These are phyloP conservation scores for Pyrrhoderma lamaoense DNA, from an alignment of 1,284 basidiomycete genomes.

Conservation along the genomic window DNA sequence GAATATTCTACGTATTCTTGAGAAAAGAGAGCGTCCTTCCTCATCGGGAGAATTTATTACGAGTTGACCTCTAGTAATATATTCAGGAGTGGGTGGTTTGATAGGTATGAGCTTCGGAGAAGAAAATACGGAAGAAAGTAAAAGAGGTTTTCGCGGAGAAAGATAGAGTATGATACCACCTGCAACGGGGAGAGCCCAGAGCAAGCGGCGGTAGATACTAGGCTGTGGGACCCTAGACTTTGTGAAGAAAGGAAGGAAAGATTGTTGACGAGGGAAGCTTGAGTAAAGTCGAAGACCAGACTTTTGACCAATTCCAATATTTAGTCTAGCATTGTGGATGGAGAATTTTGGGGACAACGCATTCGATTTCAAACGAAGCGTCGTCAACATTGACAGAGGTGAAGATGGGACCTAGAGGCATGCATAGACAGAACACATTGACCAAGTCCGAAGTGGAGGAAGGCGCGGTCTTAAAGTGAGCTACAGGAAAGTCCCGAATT, in stretches of 20 bases:
- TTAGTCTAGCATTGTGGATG: background rate
- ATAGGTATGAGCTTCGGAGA: slow-evolving; percentile 62
- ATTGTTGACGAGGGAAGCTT: slow-evolving; percentile 14
- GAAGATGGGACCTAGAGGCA: background rate
- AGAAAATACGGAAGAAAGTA: slow-evolving; percentile 42
- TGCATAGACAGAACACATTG: slow-evolving; percentile 8
- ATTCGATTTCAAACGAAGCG: slow-evolving; percentile 2
- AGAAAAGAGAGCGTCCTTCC: slow-evolving; percentile 38
- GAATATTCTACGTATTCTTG: slow-evolving; percentile 39
- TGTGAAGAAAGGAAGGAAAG: slow-evolving; percentile 25
- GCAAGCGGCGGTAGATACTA: slow-evolving; percentile 28
- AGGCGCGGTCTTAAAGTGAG: too few species aligned
- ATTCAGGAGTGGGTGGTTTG: slow-evolving; percentile 22
- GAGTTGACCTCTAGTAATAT: slow-evolving; percentile 17
- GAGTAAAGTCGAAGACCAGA: background rate
- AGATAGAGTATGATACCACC: slow-evolving; percentile 47
- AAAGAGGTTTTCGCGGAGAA: slow-evolving; percentile 34
- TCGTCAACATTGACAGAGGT: slow-evolving; percentile 15
- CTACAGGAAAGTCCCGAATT: too few species aligned
- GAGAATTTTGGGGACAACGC: slow-evolving; percentile 1
- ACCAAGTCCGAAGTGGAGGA: background rate
- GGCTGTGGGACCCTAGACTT: slow-evolving; percentile 23
- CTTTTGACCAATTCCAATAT: background rate
- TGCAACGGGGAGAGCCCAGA: slow-evolving; percentile 51
- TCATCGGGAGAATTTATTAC: slow-evolving; percentile 60